Evolutionary conservation across 768 basidiomycete genomes (phyloP), one percentile per base, ranked within the genome.

Genomic region (Termitomyces titanicus): DNA sequence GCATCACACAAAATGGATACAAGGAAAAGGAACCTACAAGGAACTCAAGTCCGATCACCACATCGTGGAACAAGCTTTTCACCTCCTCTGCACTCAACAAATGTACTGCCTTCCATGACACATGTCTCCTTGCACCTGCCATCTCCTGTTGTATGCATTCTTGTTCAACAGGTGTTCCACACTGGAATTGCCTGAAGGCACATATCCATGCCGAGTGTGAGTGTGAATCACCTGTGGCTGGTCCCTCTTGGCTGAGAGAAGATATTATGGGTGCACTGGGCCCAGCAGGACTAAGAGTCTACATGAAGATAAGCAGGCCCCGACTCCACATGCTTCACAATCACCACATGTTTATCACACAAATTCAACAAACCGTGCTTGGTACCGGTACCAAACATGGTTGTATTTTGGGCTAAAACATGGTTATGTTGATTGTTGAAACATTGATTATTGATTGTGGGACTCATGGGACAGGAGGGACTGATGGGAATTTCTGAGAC

Each of bases 21-120:
- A 42, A 56, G 51, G 40, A 11, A 6, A 40, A n/a, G 38, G 53
- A n/a, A 44, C 84, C 54, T 59, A 94, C 94, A 71, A 98, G 71
- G 65, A 96, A 98, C 0, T 82, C 83, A 47, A 98, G 72, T 0
- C 95, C 95, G n/a, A 85, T 83, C 2, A 88, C 86, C 0, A 98
- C 83, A 67, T 96, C 95, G 2, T 78, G 76, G 63, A 97, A 94
- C 50, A 97, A 68, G 54, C 85, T 85, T 57, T 79, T 78, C 10
- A 93, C 82, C 72, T 98, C 95, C 52, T 92, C 88, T 10, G 89
- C 83, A 65, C 92, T 89, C 24, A 97, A 69, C 20, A 96, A 63
- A 70, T 97, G 90, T 4, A 97, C 86, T 5, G 92, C 86, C 49
- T 80, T 89, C 84, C 84, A 82, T 18, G 75, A 70, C 18, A 35